A percentile compares a stretch with the other conserved stretches of the same genome.
Conservation (phyloP, 345 rosid genomes). For the Eucalyptus brandiana region DNA sequence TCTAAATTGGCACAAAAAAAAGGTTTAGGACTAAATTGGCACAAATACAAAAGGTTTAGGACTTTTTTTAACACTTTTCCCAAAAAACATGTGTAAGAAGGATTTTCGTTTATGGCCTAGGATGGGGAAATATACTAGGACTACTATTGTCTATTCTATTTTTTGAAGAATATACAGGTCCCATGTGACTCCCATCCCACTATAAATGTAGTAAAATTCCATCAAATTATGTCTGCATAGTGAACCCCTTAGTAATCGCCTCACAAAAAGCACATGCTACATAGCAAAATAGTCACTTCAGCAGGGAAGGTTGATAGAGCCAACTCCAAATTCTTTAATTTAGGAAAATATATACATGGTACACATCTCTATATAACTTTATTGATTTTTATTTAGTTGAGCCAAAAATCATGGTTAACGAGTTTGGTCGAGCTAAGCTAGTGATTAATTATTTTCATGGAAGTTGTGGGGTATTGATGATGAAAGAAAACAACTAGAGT, state of each 20-base stretch:
- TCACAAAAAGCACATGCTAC: background rate
- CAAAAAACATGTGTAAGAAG: background rate
- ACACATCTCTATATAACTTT: background rate
- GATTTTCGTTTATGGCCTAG: background rate
- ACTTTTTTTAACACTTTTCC: too few relatives aligned
- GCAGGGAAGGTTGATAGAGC: background rate
- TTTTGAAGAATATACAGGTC: background rate
- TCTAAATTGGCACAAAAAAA: too few relatives aligned
- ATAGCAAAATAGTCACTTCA: background rate
- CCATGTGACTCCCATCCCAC: background rate
- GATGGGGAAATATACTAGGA: background rate
- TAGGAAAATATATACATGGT: background rate
- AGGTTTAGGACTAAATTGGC: too few relatives aligned
- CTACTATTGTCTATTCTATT: background rate
- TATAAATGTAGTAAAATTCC: background rate
- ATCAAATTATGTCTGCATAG: background rate
- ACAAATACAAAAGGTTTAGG: too few relatives aligned
- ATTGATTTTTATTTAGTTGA: background rate
- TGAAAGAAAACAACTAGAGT: background rate
- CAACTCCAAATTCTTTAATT: background rate
- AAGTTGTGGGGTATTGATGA: background rate
- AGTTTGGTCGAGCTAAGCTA: background rate
- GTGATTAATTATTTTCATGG: background rate
- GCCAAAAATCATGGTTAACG: background rate
- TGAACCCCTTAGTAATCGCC: background rate